Evolutionary conservation across 495 filamentous ascomycete genomes (phyloP).

Genomic region (Penicillium waksmanii): DNA sequence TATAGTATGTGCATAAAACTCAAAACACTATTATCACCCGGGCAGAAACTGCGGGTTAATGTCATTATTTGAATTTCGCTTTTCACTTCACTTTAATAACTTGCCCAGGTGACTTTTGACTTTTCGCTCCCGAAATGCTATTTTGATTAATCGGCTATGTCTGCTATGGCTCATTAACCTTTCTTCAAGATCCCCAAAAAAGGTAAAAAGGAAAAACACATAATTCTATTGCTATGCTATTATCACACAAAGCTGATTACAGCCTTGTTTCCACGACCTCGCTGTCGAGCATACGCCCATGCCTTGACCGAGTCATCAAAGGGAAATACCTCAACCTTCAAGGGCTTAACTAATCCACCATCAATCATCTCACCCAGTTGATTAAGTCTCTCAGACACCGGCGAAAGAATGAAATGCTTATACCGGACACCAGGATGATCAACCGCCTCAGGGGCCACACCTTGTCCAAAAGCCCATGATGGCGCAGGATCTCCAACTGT

Average conservation of each 20-base stretch:
- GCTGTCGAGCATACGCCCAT: constrained; percentile 7
- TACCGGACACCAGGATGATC: constrained; percentile 11
- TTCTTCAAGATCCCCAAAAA: no score
- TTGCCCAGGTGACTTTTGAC: no score
- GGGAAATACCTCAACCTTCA: constrained; percentile 6
- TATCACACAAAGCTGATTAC: constrained; percentile 3
- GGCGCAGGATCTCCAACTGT: constrained; percentile 16
- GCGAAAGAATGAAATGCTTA: constrained; percentile 13
- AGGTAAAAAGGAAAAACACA: no score
- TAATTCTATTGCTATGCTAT: background rate
- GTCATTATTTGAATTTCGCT: no score
- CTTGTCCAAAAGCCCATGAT: constrained; percentile 10
- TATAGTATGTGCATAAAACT: no score
- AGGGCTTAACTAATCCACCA: background rate
- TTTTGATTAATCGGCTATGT: no score
- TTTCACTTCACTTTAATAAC: no score
- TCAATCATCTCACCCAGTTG: constrained; percentile 9
- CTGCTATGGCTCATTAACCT: no score
- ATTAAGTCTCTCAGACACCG: constrained; percentile 1
- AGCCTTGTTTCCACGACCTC: constrained; percentile 8
- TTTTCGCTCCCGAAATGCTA: no score
- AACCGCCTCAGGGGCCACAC: constrained; percentile 3
- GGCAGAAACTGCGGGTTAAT: no score
- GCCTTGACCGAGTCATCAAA: constrained; percentile 6
- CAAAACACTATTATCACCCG: no score